A percentile compares a stretch with the other conserved stretches of the same genome.
These are phyloP conservation scores for Microthlaspi erraticum DNA, from an alignment of 345 rosid genomes.

Conservation along the genomic window DNA sequence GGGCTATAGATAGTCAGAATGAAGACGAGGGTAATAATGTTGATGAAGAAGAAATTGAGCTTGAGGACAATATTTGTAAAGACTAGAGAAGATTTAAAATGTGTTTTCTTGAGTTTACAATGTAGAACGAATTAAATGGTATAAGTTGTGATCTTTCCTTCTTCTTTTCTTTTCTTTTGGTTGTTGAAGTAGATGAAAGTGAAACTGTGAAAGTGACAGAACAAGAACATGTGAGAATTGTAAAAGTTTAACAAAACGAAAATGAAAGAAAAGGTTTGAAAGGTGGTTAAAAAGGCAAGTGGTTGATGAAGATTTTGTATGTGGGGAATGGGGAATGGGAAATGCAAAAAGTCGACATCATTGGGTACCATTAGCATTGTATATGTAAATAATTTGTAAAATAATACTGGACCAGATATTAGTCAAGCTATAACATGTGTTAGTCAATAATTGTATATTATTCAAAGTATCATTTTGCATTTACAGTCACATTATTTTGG, in stretches of 20 bases:
- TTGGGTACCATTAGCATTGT: constrained; percentile 24
- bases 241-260: constrained; percentile 10
- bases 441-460: constrained; percentile 12
- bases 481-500: neutral
- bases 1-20: constrained; percentile 74
- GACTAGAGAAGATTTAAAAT: constrained; percentile 42
- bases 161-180: constrained; percentile 10
- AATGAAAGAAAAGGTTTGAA: neutral
- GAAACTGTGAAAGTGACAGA: constrained; percentile 20
- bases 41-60: constrained; percentile 44
- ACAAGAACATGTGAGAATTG: neutral
- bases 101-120: neutral
- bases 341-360: constrained; percentile 33
- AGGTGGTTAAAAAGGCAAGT: constrained; percentile 17
- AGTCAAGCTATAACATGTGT: constrained; percentile 18
- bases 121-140: constrained; percentile 27
- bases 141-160: constrained; percentile 13
- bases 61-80: constrained; percentile 46
- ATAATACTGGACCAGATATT: constrained; percentile 16
- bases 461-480: neutral
- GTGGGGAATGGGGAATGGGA: constrained; percentile 49
- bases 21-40: constrained; percentile 39
- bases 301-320: constrained; percentile 34
- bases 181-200: constrained; percentile 19
- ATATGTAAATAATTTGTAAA: neutral